Evolutionary conservation across 1,284 basidiomycete genomes (phyloP).

Genomic region (Tilletia indica): DNA sequence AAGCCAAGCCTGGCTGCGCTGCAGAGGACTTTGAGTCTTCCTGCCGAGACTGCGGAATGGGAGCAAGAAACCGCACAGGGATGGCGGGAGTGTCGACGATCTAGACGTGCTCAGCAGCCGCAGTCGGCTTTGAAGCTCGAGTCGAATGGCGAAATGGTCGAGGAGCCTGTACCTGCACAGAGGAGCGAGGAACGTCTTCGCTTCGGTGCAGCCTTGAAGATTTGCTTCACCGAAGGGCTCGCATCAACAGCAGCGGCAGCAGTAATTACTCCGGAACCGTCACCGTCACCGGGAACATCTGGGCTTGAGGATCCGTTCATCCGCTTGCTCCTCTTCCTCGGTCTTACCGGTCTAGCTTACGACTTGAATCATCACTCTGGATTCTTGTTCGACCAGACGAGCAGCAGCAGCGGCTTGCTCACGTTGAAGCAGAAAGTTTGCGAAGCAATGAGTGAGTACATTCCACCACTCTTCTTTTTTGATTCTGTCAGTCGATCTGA

Average conservation of each 20-base stretch:
- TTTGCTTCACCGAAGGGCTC: background rate
- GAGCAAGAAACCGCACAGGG: background rate
- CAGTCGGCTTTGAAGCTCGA: background rate
- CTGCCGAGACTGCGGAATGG: constrained; percentile 40
- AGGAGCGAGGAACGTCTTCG: too few species aligned
- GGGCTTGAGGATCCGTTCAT: background rate
- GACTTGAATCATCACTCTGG: background rate
- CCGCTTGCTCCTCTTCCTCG: background rate
- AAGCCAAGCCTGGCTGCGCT: constrained; percentile 40
- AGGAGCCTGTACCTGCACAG: background rate
- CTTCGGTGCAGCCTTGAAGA: background rate
- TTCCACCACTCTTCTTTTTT: too few species aligned
- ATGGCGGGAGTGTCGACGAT: background rate
- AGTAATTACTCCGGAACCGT: too few species aligned
- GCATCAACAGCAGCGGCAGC: background rate
- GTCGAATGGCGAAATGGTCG: background rate
- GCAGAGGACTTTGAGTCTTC: constrained; percentile 39
- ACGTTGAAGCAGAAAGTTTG: too few species aligned
- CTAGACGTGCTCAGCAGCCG: too few species aligned
- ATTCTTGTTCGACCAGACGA: too few species aligned
- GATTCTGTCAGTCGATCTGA: too few species aligned
- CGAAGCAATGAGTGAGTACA: too few species aligned
- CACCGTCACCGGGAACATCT: background rate
- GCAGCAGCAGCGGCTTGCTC: too few species aligned
- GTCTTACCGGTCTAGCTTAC: background rate